A percentile compares a stretch with the other conserved stretches of the same genome.
phyloP scores from a whole-genome alignment of 192 early-diverging fungal species.

The Backusella psychrophila region DNA sequence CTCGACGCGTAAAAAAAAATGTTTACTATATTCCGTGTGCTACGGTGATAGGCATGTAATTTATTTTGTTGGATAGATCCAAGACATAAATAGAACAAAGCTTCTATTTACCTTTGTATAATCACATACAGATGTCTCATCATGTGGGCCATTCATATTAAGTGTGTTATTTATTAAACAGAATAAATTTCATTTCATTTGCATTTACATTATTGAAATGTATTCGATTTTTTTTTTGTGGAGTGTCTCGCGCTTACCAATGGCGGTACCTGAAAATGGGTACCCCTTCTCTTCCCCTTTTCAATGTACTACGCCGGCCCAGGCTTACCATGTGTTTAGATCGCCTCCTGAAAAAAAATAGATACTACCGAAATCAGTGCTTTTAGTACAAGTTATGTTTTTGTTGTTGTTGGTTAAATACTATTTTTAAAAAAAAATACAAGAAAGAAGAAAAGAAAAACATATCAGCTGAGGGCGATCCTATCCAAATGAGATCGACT shows the following conservation, averaged over 20 bases:
- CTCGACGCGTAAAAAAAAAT: background rate
- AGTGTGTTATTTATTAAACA: background rate
- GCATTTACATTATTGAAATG: background rate
- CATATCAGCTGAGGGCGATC: background rate
- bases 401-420: background rate
- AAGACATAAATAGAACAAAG: background rate
- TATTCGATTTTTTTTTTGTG: background rate
- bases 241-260: background rate
- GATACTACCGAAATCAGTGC: background rate
- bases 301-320: background rate
- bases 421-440: background rate
- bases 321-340: background rate
- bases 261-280: background rate
- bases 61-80: background rate
- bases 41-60: background rate
- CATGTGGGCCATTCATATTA: background rate
- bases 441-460: background rate
- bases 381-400: background rate
- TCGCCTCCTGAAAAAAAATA: background rate
- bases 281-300: background rate
- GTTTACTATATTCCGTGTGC: background rate
- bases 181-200: background rate
- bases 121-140: background rate
- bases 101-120: background rate
- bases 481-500: background rate